These are phyloP conservation scores for Orobanche coerulescens DNA, from an alignment of 257 asterid genomes.

Conservation along the genomic window DNA sequence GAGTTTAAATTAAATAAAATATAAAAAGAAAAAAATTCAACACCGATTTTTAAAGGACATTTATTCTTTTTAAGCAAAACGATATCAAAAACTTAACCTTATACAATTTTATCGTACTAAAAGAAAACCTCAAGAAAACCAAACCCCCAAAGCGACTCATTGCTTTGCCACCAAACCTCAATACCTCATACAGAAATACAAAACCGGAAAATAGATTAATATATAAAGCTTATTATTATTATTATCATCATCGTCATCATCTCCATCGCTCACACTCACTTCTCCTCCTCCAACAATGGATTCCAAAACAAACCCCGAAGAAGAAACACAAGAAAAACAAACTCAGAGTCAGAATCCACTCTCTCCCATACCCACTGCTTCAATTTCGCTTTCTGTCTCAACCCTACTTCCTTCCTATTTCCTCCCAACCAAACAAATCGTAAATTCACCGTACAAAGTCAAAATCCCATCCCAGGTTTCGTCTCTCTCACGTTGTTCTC, in stretches of 20 bases:
- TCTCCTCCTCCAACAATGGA: slow-evolving; percentile 26
- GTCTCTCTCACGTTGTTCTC: slow-evolving; percentile 46
- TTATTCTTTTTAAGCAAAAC: too few relatives aligned
- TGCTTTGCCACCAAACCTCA: neutral
- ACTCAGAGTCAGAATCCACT: slow-evolving; percentile 20
- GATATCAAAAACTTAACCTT: too few relatives aligned
- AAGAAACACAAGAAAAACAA: slow-evolving; percentile 19
- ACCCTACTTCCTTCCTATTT: slow-evolving; percentile 72
- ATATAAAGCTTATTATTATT: too few relatives aligned
- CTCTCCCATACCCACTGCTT: slow-evolving; percentile 43
- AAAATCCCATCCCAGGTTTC: slow-evolving; percentile 78
- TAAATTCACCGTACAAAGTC: slow-evolving; percentile 43
- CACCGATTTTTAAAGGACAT: too few relatives aligned
- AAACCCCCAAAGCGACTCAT: too few relatives aligned
- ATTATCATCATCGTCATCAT: slow-evolving; percentile 20
- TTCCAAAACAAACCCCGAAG: slow-evolving; percentile 21
- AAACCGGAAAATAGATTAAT: too few relatives aligned
- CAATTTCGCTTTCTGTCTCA: slow-evolving; percentile 73
- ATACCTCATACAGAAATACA: neutral
- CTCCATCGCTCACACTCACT: neutral
- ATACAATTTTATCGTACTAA: too few relatives aligned
- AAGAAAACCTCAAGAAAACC: too few relatives aligned
- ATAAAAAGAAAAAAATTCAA: too few relatives aligned
- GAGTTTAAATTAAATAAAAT: too few relatives aligned
- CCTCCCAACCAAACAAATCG: slow-evolving; percentile 51